Percentiles rank a stretch among this genome's conserved stretches.
Conservation (phyloP, 148 eudicot genomes). For the Rhododendron ovatum region DNA sequence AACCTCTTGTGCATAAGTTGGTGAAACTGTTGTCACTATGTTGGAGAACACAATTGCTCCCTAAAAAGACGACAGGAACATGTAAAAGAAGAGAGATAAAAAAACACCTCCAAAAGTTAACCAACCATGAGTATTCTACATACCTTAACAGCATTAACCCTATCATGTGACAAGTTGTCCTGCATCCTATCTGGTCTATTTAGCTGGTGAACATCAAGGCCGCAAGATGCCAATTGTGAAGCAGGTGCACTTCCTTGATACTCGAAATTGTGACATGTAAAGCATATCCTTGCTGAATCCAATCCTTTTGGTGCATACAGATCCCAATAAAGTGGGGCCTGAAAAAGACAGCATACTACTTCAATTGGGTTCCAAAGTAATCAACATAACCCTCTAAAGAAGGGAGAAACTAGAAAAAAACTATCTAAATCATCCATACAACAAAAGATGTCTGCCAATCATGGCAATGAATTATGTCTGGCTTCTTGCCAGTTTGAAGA, state of each 20-base stretch:
- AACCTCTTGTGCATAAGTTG: constrained; percentile 90
- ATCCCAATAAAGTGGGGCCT: constrained; percentile 99
- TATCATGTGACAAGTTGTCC: constrained; percentile 68
- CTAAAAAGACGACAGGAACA: constrained; percentile 30
- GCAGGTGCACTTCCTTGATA: constrained; percentile 93
- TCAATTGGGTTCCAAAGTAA: constrained; percentile 1
- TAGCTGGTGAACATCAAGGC: constrained; percentile 81
- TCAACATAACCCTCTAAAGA: not conserved
- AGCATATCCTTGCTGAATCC: constrained; percentile 91
- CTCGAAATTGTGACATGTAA: constrained; percentile 98
- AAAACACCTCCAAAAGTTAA: constrained; percentile 1
- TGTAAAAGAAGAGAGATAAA: constrained; percentile 8
- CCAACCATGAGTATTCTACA: constrained; percentile 3
- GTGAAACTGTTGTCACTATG: constrained; percentile 97
- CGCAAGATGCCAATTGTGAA: constrained; percentile 82
- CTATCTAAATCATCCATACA: constrained; percentile 33
- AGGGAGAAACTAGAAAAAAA: not conserved
- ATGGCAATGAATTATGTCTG: constrained; percentile 97
- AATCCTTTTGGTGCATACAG: constrained; percentile 84
- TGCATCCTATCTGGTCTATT: constrained; percentile 98
- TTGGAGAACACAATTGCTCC: constrained; percentile 97
- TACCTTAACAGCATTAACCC: constrained; percentile 88
- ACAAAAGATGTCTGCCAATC: constrained; percentile 99
- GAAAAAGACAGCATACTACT: not conserved
- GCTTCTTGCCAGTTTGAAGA: constrained; percentile 82